A percentile compares a stretch with the other conserved stretches of the same genome.
Conservation (phyloP, 78 protist genomes). For the Bodo saltans region DNA sequence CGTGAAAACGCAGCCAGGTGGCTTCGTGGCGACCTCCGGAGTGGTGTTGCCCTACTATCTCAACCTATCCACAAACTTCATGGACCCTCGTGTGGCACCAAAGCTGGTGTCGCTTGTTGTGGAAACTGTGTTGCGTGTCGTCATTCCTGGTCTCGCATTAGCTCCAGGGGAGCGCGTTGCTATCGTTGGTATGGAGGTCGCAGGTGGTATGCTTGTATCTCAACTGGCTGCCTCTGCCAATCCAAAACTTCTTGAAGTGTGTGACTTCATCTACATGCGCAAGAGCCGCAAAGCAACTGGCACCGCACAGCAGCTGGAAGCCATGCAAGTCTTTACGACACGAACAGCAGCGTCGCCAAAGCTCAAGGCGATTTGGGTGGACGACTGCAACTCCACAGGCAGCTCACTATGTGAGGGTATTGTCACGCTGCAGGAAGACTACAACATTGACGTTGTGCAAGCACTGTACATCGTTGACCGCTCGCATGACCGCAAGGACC, state of each 20-base stretch:
- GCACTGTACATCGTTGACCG: slow-evolving; percentile 25
- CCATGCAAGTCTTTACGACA: slow-evolving; percentile 5
- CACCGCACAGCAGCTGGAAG: slow-evolving; percentile 33
- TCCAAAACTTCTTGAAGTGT: not conserved
- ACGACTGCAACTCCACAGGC: slow-evolving; percentile 19
- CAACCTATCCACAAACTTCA: slow-evolving; percentile 19
- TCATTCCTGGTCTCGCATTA: not conserved
- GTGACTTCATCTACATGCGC: slow-evolving; percentile 17
- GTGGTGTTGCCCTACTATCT: slow-evolving; percentile 31
- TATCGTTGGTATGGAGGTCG: slow-evolving; percentile 36
- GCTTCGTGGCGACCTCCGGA: slow-evolving; percentile 27
- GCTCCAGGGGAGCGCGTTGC: not conserved
- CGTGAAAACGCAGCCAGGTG: slow-evolving; percentile 20
- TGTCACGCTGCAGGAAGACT: not conserved
- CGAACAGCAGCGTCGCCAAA: not conserved
- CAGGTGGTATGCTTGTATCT: slow-evolving; percentile 30
- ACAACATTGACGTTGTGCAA: slow-evolving; percentile 24
- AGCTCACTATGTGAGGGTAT: slow-evolving; percentile 24
- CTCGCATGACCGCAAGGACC: not conserved
- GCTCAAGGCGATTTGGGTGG: slow-evolving; percentile 20
- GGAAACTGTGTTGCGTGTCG: not conserved
- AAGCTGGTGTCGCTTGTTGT: not conserved
- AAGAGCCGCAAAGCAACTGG: slow-evolving; percentile 26
- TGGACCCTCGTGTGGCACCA: slow-evolving; percentile 14
- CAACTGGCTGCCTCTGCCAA: slow-evolving; percentile 10